Percentiles rank a stretch among this genome's conserved stretches.
These are phyloP conservation scores for Exserohilum rostratum DNA, from an alignment of 2,329 filamentous ascomycete species.

Conservation along the genomic window DNA sequence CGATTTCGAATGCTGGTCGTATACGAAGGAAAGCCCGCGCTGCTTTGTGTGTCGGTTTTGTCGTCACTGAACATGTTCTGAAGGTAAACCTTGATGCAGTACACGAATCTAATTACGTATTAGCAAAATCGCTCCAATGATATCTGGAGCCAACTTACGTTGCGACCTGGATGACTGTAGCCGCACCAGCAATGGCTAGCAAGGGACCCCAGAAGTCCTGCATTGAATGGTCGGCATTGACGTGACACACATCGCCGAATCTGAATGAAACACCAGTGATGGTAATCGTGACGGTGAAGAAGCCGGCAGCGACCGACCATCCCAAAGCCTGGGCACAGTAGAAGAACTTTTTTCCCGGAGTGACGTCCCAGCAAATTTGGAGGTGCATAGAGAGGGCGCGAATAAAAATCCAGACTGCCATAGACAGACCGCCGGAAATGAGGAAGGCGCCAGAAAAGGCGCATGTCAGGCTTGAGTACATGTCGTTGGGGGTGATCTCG, in stretches of 20 bases:
- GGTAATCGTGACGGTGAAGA: constrained; percentile 76
- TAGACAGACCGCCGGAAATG: constrained; percentile 82
- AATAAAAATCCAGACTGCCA: constrained; percentile 88
- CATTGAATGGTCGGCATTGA: constrained; percentile 86
- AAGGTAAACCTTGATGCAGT: constrained; percentile 95
- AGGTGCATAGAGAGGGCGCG: constrained; percentile 90
- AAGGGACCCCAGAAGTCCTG: constrained; percentile 90
- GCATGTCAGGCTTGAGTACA: constrained; percentile 81
- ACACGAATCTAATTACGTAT: constrained; percentile 57
- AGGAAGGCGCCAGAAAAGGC: constrained; percentile 87
- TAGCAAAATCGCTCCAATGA: constrained; percentile 13
- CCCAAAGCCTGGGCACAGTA: constrained; percentile 79
- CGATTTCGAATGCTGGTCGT: constrained; percentile 77
- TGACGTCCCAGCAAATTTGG: constrained; percentile 96
- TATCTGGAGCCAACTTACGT: constrained; percentile 65
- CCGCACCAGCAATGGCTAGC: constrained; percentile 75
- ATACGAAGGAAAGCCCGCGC: constrained; percentile 71
- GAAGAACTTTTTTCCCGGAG: constrained; percentile 89
- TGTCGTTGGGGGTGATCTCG: constrained; percentile 89
- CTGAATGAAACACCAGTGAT: constrained; percentile 93
- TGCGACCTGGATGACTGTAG: constrained; percentile 79
- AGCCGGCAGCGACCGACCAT: constrained; percentile 81
- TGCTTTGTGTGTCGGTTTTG: constrained; percentile 66
- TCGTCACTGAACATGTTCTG: constrained; percentile 77
- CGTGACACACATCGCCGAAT: constrained; percentile 89